Conservation (phyloP, 441 rosid species). For the Croton setiger region DNA sequence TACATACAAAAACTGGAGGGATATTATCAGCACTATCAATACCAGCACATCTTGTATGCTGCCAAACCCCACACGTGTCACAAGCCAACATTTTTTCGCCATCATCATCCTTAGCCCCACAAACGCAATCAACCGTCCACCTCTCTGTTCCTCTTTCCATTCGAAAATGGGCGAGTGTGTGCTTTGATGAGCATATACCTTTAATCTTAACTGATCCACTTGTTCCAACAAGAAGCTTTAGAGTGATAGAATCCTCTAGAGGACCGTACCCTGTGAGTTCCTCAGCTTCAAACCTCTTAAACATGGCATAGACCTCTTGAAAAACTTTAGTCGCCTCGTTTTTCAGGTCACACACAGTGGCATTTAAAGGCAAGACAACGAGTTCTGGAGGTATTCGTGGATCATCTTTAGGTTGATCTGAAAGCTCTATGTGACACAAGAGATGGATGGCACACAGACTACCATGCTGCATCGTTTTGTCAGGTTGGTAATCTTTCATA, state of each 20-base stretch:
- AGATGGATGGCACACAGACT: slow-evolving; percentile 35
- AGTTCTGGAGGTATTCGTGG: slow-evolving; percentile 54
- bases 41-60: slow-evolving; percentile 70
- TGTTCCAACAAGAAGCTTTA: slow-evolving; percentile 45
- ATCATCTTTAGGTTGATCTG: slow-evolving; percentile 45
- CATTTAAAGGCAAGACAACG: slow-evolving; percentile 41
- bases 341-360: slow-evolving; percentile 56
- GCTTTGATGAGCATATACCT: slow-evolving; percentile 47
- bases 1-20: slow-evolving; percentile 44
- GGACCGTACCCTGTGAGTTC: slow-evolving; percentile 44
- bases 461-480: slow-evolving; percentile 5
- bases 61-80: slow-evolving; percentile 65
- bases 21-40: slow-evolving; percentile 41
- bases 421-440: slow-evolving; percentile 53
- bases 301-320: slow-evolving; percentile 66
- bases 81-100: slow-evolving; percentile 80
- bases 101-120: slow-evolving; percentile 78
- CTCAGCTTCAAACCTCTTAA: slow-evolving; percentile 49
- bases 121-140: slow-evolving; percentile 65
- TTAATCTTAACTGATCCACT: slow-evolving; percentile 34
- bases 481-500: slow-evolving; percentile 43
- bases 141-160: slow-evolving; percentile 67
- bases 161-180: slow-evolving; percentile 44
- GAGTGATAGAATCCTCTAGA: slow-evolving; percentile 41
- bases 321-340: slow-evolving; percentile 47